phyloP scores from a whole-genome alignment of 148 eudicot genomes.

The Nyssa sinensis region DNA sequence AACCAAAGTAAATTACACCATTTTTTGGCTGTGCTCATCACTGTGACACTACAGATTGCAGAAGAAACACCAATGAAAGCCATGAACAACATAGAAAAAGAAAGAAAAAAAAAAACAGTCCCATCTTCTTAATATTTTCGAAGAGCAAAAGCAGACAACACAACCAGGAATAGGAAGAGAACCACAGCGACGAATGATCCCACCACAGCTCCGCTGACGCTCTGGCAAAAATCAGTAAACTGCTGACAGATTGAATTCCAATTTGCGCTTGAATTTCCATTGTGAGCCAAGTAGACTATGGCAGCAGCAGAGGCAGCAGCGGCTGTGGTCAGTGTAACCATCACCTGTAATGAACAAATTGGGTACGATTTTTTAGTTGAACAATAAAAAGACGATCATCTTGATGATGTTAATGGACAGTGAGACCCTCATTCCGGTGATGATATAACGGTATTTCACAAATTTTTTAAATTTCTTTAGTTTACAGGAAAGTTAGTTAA shows the following conservation, averaged over 20 bases:
- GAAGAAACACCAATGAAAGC: background rate
- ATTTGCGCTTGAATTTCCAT: constrained; percentile 59
- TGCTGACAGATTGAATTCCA: constrained; percentile 83
- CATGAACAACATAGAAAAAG: background rate
- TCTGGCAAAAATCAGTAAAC: constrained; percentile 61
- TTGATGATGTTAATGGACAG: too few species aligned
- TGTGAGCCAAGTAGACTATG: constrained; percentile 76
- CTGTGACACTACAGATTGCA: background rate
- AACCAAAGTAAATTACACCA: background rate
- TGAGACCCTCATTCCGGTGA: too few species aligned
- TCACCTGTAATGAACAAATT: too few species aligned
- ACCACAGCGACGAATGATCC: constrained; percentile 52
- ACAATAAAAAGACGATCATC: too few species aligned
- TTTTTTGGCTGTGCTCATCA: background rate
- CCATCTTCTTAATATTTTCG: constrained; percentile 20
- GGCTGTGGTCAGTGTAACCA: constrained; percentile 44
- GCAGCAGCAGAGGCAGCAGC: constrained; percentile 64
- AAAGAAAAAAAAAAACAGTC: background rate
- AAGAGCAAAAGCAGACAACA: constrained; percentile 54
- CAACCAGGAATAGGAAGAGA: constrained; percentile 40
- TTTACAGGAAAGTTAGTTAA: too few species aligned
- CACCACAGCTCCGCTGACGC: constrained; percentile 63
- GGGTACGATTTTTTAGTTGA: too few species aligned
- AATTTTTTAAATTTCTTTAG: too few species aligned
- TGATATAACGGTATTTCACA: too few species aligned